Evolutionary conservation across 2,329 filamentous ascomycete genomes (phyloP).

Genomic region (Alternaria panax): DNA sequence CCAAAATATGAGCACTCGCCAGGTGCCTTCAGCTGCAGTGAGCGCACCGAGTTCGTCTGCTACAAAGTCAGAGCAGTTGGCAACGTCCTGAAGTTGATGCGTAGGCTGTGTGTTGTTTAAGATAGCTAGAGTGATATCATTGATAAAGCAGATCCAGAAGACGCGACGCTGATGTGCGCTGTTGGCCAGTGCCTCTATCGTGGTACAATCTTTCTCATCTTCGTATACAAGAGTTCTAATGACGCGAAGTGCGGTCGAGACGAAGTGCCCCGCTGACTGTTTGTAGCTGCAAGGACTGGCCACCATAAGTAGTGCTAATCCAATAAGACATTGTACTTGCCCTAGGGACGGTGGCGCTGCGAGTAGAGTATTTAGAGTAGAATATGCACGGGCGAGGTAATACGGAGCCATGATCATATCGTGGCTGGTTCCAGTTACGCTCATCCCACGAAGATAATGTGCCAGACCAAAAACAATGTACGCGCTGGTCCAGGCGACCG

Average conservation of each 20-base stretch:
- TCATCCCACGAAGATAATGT: slow-evolving; percentile 35
- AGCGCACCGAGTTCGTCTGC: slow-evolving; percentile 25
- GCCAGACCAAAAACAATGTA: slow-evolving; percentile 38
- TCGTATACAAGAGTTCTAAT: slow-evolving; percentile 31
- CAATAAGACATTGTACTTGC: slow-evolving; percentile 34
- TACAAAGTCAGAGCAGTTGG: slow-evolving; percentile 14
- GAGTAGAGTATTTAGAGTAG: slow-evolving; percentile 22
- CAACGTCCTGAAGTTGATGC: slow-evolving; percentile 30
- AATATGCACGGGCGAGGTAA: slow-evolving; percentile 28
- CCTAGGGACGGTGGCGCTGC: slow-evolving; percentile 26
- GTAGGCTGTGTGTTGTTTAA: slow-evolving; percentile 26
- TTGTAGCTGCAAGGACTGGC: slow-evolving; percentile 18
- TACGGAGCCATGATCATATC: slow-evolving; percentile 33
- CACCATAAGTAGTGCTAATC: slow-evolving; percentile 26
- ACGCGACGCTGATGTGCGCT: slow-evolving; percentile 30
- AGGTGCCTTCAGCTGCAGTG: slow-evolving; percentile 29
- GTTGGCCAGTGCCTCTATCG: slow-evolving; percentile 8
- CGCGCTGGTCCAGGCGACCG: slow-evolving; percentile 33
- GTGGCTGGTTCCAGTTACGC: slow-evolving; percentile 23
- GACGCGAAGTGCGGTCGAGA: slow-evolving; percentile 34
- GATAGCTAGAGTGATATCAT: slow-evolving; percentile 26
- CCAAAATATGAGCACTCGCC: slow-evolving; percentile 32
- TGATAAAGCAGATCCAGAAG: slow-evolving; percentile 37
- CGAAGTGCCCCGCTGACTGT: slow-evolving; percentile 22
- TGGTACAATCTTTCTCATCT: slow-evolving; percentile 9